Percentiles rank a stretch among this genome's conserved stretches.
These are phyloP conservation scores for Colletotrichum siamense DNA, from an alignment of 2,329 filamentous ascomycete genomes.

Conservation along the genomic window DNA sequence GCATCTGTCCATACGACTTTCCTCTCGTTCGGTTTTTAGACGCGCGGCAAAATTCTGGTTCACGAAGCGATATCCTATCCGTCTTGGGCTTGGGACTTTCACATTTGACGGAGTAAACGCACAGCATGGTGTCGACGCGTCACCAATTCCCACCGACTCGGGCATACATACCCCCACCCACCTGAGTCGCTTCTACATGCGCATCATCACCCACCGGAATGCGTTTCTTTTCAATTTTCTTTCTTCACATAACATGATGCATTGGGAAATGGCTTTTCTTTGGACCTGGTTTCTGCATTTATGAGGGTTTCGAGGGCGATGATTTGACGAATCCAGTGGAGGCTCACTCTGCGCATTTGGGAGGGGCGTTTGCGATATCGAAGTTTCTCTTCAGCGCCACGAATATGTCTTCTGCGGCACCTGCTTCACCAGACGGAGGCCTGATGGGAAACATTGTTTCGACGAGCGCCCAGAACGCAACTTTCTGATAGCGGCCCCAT, in stretches of 20 bases:
- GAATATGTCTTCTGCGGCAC: background rate
- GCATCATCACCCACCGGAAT: background rate
- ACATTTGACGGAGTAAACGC: slow-evolving; percentile 5
- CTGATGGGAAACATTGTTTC: background rate
- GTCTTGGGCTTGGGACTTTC: background rate
- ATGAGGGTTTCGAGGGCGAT: background rate
- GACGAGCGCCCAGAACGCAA: background rate
- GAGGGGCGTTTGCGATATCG: background rate
- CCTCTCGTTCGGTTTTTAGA: slow-evolving; percentile 21
- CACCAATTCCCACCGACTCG: background rate
- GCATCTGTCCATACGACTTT: slow-evolving; percentile 20
- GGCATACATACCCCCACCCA: background rate
- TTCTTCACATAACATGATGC: slow-evolving; percentile 17
- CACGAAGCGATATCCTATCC: slow-evolving; percentile 14
- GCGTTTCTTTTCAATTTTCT: background rate
- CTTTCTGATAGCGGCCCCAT: background rate
- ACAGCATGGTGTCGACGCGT: slow-evolving; percentile 4
- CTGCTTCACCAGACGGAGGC: background rate
- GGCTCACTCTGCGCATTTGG: background rate
- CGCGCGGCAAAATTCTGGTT: slow-evolving; percentile 19
- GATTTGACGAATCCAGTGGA: slow-evolving; percentile 4
- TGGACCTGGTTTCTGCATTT: slow-evolving; percentile 19
- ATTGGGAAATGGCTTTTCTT: slow-evolving; percentile 20
- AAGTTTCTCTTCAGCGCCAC: background rate
- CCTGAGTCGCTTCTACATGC: background rate